Conservation (phyloP, 495 filamentous ascomycete species). For the Neurospora sp. region DNA sequence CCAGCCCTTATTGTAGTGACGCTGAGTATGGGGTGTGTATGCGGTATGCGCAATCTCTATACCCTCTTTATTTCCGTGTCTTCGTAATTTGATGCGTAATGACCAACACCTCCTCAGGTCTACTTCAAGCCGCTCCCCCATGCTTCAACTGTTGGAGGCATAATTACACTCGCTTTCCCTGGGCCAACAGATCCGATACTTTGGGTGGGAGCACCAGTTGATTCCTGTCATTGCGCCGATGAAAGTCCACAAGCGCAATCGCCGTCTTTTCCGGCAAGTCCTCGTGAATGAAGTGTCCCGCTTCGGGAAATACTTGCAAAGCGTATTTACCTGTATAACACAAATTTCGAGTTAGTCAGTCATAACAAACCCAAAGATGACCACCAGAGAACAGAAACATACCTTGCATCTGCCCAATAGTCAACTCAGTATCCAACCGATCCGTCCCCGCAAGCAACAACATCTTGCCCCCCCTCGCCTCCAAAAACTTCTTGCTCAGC, state of each 20-base stretch:
- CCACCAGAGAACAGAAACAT: conserved; percentile 8
- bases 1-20: too few relatives aligned
- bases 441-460: conserved; percentile 90
- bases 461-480: conserved; percentile 76
- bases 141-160: background rate
- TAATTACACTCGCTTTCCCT: conserved; percentile 41
- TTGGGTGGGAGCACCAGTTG: conserved; percentile 84
- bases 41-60: too few relatives aligned
- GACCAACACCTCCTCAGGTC: background rate
- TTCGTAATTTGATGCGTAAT: background rate
- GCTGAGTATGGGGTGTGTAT: too few relatives aligned
- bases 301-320: conserved; percentile 86
- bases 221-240: conserved; percentile 77
- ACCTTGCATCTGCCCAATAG: conserved; percentile 98
- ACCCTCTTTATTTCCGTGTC: too few relatives aligned
- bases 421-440: conserved; percentile 84
- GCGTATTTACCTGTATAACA: conserved; percentile 73
- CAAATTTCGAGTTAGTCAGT: conserved; percentile 1
- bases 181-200: conserved; percentile 49
- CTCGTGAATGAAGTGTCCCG: conserved; percentile 94
- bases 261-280: conserved; percentile 86
- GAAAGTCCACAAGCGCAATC: conserved; percentile 76
- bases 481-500: conserved; percentile 79
- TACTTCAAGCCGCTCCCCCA: background rate
- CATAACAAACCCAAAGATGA: background rate